Percentiles rank a stretch among this genome's conserved stretches.
These are phyloP conservation scores for Trichophyton equinum DNA, from an alignment of 2,329 filamentous ascomycete genomes.

Conservation along the genomic window DNA sequence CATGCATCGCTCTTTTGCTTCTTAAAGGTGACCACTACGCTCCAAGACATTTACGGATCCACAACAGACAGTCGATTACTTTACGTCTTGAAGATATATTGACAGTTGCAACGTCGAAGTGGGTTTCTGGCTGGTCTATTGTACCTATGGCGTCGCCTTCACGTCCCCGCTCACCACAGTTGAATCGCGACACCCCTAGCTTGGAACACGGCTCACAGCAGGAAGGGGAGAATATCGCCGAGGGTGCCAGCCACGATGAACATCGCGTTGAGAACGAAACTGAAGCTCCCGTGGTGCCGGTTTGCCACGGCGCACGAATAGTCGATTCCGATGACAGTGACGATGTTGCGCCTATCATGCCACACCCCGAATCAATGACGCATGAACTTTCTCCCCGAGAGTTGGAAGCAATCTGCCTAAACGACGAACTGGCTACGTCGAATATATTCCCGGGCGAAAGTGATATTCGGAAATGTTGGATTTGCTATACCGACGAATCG, in stretches of 20 bases:
- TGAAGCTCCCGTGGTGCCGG: constrained; percentile 10
- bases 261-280: neutral
- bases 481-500: constrained; percentile 54
- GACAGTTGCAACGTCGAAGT: no score
- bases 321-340: neutral
- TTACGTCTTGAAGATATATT: neutral
- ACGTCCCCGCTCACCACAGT: constrained; percentile 20
- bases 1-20: neutral
- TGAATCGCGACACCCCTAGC: constrained; percentile 2
- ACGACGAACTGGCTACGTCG: neutral
- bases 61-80: neutral
- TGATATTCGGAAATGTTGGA: constrained; percentile 50
- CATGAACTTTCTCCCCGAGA: neutral
- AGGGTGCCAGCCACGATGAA: neutral
- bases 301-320: no score
- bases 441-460: constrained; percentile 9
- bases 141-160: constrained; percentile 24
- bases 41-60: neutral
- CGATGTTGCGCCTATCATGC: neutral
- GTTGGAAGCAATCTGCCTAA: neutral
- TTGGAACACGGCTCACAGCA: neutral
- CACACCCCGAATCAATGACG: neutral
- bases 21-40: neutral
- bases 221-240: neutral
- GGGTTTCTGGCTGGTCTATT: neutral